Evolutionary conservation across 441 rosid genomes (phyloP).

Genomic region (Erodium trifolium): DNA sequence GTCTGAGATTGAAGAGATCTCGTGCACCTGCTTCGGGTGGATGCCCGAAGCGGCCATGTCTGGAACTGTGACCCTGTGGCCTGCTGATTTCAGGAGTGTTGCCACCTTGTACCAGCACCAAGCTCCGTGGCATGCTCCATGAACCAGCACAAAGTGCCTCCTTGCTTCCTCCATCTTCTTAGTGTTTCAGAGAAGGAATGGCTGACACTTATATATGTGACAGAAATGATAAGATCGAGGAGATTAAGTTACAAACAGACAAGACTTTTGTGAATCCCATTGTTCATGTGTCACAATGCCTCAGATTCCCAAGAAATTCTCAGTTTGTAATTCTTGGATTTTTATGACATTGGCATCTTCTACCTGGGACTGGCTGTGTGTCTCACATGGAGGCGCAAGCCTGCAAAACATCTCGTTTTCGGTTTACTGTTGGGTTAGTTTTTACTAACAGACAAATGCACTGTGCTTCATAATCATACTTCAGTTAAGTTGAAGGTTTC

Average conservation of each 20-base stretch:
- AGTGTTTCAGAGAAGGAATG: background rate
- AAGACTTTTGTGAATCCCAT: background rate
- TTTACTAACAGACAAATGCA: no score
- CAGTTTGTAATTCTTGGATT: no score
- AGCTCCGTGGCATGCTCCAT: constrained; percentile 33
- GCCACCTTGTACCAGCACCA: background rate
- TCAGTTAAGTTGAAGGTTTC: no score
- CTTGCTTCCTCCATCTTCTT: background rate
- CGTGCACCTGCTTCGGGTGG: constrained; percentile 32
- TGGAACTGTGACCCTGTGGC: constrained; percentile 32
- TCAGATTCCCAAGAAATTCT: background rate
- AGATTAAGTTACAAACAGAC: background rate
- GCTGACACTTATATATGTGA: background rate
- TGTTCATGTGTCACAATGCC: background rate
- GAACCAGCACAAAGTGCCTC: constrained; percentile 53
- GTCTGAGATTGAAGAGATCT: constrained; percentile 35
- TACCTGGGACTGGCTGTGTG: no score
- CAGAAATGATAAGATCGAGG: background rate
- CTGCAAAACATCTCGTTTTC: no score
- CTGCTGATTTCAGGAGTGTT: background rate
- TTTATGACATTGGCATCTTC: background rate
- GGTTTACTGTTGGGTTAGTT: no score
- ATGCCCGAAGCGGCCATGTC: constrained; percentile 58
- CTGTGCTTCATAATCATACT: no score
- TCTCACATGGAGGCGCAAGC: no score